phyloP scores from a whole-genome alignment of 2,329 filamentous ascomycete species.

The Sarocladium oryzae region DNA sequence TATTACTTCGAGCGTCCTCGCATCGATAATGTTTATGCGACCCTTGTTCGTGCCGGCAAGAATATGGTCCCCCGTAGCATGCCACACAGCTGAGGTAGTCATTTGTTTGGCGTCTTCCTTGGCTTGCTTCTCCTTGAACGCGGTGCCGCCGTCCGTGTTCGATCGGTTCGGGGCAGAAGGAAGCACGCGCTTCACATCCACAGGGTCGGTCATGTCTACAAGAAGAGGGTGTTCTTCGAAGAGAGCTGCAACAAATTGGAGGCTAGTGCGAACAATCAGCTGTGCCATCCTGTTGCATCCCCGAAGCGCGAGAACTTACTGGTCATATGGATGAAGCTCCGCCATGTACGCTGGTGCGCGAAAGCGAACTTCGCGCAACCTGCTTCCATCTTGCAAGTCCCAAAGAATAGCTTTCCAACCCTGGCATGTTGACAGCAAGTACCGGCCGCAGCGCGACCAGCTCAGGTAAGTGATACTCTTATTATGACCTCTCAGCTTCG shows the following conservation, averaged over 20 bases:
- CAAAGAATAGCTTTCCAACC: slow-evolving; percentile 96
- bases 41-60: slow-evolving; percentile 92
- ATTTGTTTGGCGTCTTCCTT: slow-evolving; percentile 92
- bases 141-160: slow-evolving; percentile 61
- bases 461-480: slow-evolving; percentile 90
- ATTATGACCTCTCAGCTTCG: slow-evolving; percentile 88
- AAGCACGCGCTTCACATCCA: slow-evolving; percentile 68
- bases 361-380: slow-evolving; percentile 81
- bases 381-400: slow-evolving; percentile 68
- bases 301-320: slow-evolving; percentile 43
- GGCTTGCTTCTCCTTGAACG: slow-evolving; percentile 72
- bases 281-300: neutral
- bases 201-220: slow-evolving; percentile 67
- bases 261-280: slow-evolving; percentile 37
- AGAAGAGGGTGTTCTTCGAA: slow-evolving; percentile 91
- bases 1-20: slow-evolving; percentile 71
- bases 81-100: slow-evolving; percentile 89
- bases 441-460: slow-evolving; percentile 89
- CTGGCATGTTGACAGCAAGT: slow-evolving; percentile 85
- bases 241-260: slow-evolving; percentile 81
- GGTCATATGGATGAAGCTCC: slow-evolving; percentile 85
- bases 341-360: slow-evolving; percentile 92
- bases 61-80: slow-evolving; percentile 77
- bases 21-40: slow-evolving; percentile 91
- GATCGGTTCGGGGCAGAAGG: slow-evolving; percentile 76